Conservation (phyloP, 2,329 filamentous ascomycete species). For the Coniochaeta sp. region DNA sequence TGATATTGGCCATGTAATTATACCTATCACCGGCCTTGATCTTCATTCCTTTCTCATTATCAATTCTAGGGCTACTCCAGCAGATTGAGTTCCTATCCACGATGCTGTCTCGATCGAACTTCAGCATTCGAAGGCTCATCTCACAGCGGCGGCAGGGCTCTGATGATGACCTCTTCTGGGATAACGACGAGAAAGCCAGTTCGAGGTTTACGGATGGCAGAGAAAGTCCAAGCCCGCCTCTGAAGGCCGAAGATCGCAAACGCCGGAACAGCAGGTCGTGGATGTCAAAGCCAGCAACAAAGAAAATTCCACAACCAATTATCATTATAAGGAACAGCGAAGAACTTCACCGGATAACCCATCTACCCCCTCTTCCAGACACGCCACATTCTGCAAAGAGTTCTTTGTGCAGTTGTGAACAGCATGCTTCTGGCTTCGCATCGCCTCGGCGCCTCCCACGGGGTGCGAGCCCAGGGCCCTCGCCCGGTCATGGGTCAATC, state of each 20-base stretch:
- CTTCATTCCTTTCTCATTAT: conserved; percentile 7
- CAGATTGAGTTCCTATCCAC: conserved; percentile 11
- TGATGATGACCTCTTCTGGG: conserved; percentile 15
- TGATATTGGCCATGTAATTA: background rate
- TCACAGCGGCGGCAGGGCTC: conserved; percentile 18
- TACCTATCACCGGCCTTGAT: background rate
- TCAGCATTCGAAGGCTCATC: conserved; percentile 36
- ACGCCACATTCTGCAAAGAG: conserved; percentile 25
- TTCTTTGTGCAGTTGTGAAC: conserved; percentile 38
- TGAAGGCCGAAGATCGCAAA: conserved; percentile 7
- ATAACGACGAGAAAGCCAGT: conserved; percentile 14
- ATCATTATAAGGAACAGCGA: conserved; percentile 29
- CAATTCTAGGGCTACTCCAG: conserved; percentile 4
- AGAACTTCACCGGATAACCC: conserved; percentile 29
- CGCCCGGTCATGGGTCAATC: background rate
- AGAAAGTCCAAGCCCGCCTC: background rate
- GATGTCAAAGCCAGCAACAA: conserved; percentile 17
- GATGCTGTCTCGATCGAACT: conserved; percentile 32
- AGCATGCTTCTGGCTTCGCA: conserved; percentile 16
- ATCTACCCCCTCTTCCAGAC: conserved; percentile 28
- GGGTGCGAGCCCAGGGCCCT: conserved; percentile 4
- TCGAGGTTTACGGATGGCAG: conserved; percentile 7
- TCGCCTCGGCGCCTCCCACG: conserved; percentile 7
- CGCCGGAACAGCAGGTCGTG: conserved; percentile 14
- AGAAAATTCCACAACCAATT: conserved; percentile 25